Conservation (phyloP, 2,329 filamentous ascomycete genomes). For the Aspergillus intermedius region DNA sequence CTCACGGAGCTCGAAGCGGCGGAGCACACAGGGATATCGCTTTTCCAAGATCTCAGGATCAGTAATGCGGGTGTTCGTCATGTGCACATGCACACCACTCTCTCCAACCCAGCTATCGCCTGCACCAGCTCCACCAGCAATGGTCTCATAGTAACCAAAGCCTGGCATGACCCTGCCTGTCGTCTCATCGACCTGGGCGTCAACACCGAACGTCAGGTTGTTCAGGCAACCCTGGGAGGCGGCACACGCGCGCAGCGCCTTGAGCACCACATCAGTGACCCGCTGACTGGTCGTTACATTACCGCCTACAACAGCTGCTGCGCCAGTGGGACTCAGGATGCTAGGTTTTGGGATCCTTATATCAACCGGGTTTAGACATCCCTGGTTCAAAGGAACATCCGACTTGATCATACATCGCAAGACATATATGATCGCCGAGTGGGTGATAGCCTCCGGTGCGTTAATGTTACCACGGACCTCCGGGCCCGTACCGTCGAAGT, state of each 20-base stretch:
- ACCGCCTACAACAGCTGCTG: constrained; percentile 73
- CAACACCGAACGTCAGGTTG: constrained; percentile 72
- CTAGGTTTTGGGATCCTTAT: constrained; percentile 63
- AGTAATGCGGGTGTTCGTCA: constrained; percentile 84
- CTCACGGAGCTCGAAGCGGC: constrained; percentile 61
- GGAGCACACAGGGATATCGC: constrained; percentile 68
- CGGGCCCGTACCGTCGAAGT: constrained; percentile 70
- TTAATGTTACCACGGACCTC: constrained; percentile 78
- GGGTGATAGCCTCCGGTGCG: constrained; percentile 73
- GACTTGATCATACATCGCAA: constrained; percentile 71
- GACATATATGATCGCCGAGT: constrained; percentile 80
- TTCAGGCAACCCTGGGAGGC: constrained; percentile 77
- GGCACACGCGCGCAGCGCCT: constrained; percentile 71
- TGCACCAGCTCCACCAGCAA: constrained; percentile 71
- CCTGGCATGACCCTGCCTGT: constrained; percentile 57
- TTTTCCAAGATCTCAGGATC: constrained; percentile 78
- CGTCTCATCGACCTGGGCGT: constrained; percentile 59
- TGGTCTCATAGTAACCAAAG: constrained; percentile 85
- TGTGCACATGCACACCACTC: constrained; percentile 72
- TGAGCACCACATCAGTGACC: constrained; percentile 76
- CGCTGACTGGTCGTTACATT: constrained; percentile 75
- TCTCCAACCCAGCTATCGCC: constrained; percentile 71
- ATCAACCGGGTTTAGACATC: constrained; percentile 69
- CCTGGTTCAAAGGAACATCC: constrained; percentile 81
- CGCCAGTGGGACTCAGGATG: constrained; percentile 68